phyloP scores from a whole-genome alignment of 225 moss, liverwort and hornwort species.

The Physcomitrium patens region DNA sequence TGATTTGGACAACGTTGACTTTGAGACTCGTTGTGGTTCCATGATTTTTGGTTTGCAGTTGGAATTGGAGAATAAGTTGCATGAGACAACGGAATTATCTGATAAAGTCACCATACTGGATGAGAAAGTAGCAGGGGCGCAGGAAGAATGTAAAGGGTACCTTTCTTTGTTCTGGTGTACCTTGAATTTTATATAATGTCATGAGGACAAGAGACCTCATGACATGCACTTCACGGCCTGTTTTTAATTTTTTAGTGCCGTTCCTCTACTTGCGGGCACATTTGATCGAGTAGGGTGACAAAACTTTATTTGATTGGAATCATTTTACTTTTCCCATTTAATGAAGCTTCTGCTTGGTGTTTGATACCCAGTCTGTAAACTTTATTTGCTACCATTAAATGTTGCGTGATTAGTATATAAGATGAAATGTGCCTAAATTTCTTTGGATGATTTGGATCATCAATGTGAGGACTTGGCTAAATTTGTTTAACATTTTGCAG shows the following conservation, averaged over 20 bases:
- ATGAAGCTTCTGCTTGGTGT: not conserved
- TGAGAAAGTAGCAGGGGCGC: constrained; percentile 61
- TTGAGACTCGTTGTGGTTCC: not conserved
- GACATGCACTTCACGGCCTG: constrained; percentile 1
- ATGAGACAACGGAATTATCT: constrained; percentile 66
- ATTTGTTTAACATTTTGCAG: constrained; percentile 6
- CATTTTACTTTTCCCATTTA: constrained; percentile 16
- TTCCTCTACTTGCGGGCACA: not conserved
- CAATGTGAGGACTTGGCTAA: constrained; percentile 3
- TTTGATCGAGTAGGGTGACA: not conserved
- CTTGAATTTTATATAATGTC: not conserved
- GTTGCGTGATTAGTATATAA: not conserved
- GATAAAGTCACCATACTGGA: constrained; percentile 66
- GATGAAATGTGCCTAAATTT: not conserved
- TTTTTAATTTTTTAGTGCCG: not conserved
- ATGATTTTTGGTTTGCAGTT: constrained; percentile 38
- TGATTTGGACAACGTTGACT: constrained; percentile 6
- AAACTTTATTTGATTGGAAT: constrained; percentile 18
- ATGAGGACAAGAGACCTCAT: constrained; percentile 2
- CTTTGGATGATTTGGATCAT: not conserved
- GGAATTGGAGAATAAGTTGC: constrained; percentile 59
- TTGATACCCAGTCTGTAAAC: not conserved
- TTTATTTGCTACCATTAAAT: not conserved
- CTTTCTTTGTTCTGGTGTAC: constrained; percentile 15
- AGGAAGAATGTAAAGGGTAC: constrained; percentile 74